Evolutionary conservation across 768 basidiomycete species (phyloP), one percentile per base, ranked within the genome.

Genomic region (Lentinula sp.): DNA sequence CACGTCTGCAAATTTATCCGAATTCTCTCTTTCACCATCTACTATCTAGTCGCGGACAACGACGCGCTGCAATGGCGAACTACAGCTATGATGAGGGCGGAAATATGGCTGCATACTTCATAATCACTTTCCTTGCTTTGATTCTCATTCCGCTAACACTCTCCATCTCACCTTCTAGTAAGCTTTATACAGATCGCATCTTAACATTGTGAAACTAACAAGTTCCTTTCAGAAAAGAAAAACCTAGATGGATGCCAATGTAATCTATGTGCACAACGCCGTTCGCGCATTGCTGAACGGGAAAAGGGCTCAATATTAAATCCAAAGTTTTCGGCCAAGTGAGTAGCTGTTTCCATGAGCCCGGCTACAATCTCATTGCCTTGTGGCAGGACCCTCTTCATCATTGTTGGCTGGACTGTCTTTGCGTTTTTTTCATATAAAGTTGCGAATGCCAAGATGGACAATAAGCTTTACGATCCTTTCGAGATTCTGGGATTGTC

Each of bases 401-500:
- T 93, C 13, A 64, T 84, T 16, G 70, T 79, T 35, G 94, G 93
- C 59, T 98, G 95, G 95, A 74, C 78, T 8, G 58, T 84, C 1
- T 84, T 95, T 61, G 86, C 76, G 7, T 83, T 84, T 65, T 71
- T 95, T 35, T 81, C 77, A n/a, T 88, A 88, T 75, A 80, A 81
- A 68, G 86, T 84, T 39, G 78, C 83, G 7, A 78, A 76, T 55
- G 75, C 82, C 61, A 78, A 83, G 65, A 65, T 80, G 57, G 85
- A 91, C 63, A 82, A 76, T 75, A 87, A 84, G 66, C 70, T 95
- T 11, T 99, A 98, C 72, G 84, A 98, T 71, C 97, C 97, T 1
- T 99, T 95, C 67, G 89, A 94, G 65, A 96, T 98, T 67, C 79
- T 99, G 28, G 95, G 90, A 16, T 84, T 98, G 61, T 74, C 73